Evolutionary conservation across 495 filamentous ascomycete genomes (phyloP), one percentile per base, ranked within the genome.

Genomic region (Xylaria acuta): DNA sequence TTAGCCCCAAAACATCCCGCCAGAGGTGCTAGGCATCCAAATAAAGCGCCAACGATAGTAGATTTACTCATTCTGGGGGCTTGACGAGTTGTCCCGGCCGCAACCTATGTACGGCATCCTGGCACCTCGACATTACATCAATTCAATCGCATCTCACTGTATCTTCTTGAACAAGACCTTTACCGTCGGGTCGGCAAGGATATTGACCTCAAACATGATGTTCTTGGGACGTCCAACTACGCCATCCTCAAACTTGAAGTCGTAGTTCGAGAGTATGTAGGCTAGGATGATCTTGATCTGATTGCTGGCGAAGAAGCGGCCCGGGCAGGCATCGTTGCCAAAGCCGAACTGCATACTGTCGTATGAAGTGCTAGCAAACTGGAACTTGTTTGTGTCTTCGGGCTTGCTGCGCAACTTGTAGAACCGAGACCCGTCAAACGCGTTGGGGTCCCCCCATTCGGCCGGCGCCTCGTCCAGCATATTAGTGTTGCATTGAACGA

Each of bases 391-490:
- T 7, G 75, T 74, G 18, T 81, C 75, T 22, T 76, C 74, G 14
- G 74, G 67, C 16, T 78, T 73, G 53, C 82, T 79, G 25, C 85
- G 83, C 53, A 85, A 74, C 49, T 81, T 84, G 60, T 79, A 79
- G 73, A 85, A 89, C 25, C 89, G 84, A 71, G 82, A 86, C 0
- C 82, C 85, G 71, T 90, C 86, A 65, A 89, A 90, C 2, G 75
- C 75, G 0, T 84, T 74, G 0, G 84, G 83, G 56, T 87, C 72
- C 0, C 81, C 77, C 74, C 76, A 78, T 2, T 74, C 63, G 1
- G 65, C 49, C n/a, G 75, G 72, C 22, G 79, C 70, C 43, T 76
- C 75, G 45, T 77, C 75, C 1, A 77, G 40, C 27, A 76, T 76
- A 63, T 78, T 75, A 27, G 79, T 78, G 67, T 73, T 75, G 75